phyloP scores from a whole-genome alignment of 164 flowering plant species.

The Euptelea pleiosperma region DNA sequence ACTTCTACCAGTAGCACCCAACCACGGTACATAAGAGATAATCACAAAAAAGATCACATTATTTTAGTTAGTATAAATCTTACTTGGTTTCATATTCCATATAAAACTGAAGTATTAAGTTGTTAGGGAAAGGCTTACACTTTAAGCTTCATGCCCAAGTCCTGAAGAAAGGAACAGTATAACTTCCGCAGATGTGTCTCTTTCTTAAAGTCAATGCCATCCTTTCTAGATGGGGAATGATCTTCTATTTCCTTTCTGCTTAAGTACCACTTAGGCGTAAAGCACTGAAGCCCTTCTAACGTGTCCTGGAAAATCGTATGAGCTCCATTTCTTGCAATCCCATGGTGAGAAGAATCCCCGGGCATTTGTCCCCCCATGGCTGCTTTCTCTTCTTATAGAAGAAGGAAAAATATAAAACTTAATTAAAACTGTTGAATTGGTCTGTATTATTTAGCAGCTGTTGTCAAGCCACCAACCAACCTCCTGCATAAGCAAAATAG shows the following conservation, averaged over 20 bases:
- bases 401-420: background rate
- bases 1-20: background rate
- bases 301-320: constrained; percentile 1
- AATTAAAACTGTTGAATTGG: background rate
- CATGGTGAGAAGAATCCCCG: constrained; percentile 18
- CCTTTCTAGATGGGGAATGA: constrained; percentile 64
- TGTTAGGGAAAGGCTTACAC: constrained; percentile 39
- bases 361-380: constrained; percentile 26
- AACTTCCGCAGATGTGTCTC: constrained; percentile 46
- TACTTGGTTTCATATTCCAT: background rate
- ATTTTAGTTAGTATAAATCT: background rate
- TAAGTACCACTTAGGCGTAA: constrained; percentile 47
- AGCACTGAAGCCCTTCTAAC: constrained; percentile 21
- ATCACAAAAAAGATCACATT: background rate
- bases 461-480: background rate
- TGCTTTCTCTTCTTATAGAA: constrained; percentile 17
- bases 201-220: constrained; percentile 42
- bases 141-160: constrained; percentile 57
- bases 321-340: constrained; percentile 10
- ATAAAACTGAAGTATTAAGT: no score
- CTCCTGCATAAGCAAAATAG: constrained; percentile 9
- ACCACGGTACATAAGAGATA: constrained; percentile 1
- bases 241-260: constrained; percentile 48
- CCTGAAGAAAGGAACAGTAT: constrained; percentile 58
- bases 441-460: background rate